phyloP scores from a whole-genome alignment of 768 basidiomycete genomes.

The Russula griseocarnosa region DNA sequence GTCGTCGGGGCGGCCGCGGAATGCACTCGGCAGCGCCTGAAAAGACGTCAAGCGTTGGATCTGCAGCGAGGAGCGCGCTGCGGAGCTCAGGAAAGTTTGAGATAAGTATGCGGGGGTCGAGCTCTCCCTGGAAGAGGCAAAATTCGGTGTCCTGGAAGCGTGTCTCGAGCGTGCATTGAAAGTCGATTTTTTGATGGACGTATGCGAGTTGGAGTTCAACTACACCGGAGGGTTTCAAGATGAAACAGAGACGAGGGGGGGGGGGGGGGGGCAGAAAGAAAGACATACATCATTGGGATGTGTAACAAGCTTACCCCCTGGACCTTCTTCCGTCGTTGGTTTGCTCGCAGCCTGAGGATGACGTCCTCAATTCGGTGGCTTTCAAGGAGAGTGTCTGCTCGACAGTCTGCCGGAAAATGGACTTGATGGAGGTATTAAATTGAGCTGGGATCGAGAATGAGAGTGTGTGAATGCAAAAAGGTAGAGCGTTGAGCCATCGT shows the following conservation, averaged over 20 bases:
- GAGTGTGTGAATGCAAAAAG: slow-evolving; percentile 64
- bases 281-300: slow-evolving; percentile 52
- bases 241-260: no score
- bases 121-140: slow-evolving; percentile 69
- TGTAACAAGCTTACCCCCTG: slow-evolving; percentile 48
- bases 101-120: slow-evolving; percentile 81
- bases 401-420: slow-evolving; percentile 64
- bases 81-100: slow-evolving; percentile 77
- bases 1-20: slow-evolving; percentile 57
- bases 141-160: slow-evolving; percentile 79
- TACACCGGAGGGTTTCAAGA: slow-evolving; percentile 36
- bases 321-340: slow-evolving; percentile 55
- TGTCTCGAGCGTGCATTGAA: slow-evolving; percentile 72
- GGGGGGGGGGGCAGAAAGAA: neutral
- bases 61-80: slow-evolving; percentile 52
- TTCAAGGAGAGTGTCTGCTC: slow-evolving; percentile 63
- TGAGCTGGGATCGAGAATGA: slow-evolving; percentile 57
- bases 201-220: slow-evolving; percentile 76
- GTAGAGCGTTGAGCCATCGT: slow-evolving; percentile 31
- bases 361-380: slow-evolving; percentile 63
- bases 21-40: slow-evolving; percentile 70
- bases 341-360: slow-evolving; percentile 53
- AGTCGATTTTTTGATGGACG: slow-evolving; percentile 78
- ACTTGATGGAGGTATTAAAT: slow-evolving; percentile 66
- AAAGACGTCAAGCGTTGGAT: slow-evolving; percentile 65